Evolutionary conservation across 2,329 filamentous ascomycete species (phyloP).

Genomic region (Clarireedia hainanense): DNA sequence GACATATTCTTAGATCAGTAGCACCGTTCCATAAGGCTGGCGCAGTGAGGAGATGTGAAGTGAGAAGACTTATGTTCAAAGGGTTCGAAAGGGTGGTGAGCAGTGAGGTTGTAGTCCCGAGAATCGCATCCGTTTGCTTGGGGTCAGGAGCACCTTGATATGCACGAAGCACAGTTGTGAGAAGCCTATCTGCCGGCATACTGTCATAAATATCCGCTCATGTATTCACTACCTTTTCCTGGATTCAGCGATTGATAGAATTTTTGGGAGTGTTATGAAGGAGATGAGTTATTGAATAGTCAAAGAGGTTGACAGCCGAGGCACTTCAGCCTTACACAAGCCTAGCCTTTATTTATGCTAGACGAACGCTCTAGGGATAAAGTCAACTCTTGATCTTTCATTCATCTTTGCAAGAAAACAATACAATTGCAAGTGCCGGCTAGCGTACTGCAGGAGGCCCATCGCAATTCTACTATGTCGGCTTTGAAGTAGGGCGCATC

Average conservation of each 20-base stretch:
- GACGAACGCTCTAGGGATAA: too few relatives aligned
- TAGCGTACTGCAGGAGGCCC: too few relatives aligned
- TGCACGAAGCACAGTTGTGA: slow-evolving; percentile 27
- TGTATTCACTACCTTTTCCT: not conserved
- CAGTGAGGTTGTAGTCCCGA: slow-evolving; percentile 46
- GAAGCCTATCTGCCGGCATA: slow-evolving; percentile 29
- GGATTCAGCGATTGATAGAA: not conserved
- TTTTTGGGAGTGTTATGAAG: not conserved
- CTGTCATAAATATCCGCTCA: too few relatives aligned
- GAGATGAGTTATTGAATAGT: not conserved
- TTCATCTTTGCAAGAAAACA: too few relatives aligned
- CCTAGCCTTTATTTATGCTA: not conserved
- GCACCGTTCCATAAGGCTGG: slow-evolving; percentile 48
- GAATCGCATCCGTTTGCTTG: slow-evolving; percentile 23
- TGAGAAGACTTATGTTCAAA: slow-evolving; percentile 49
- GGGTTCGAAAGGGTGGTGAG: slow-evolving; percentile 51
- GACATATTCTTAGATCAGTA: slow-evolving; percentile 42
- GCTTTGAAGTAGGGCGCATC: slow-evolving; percentile 15
- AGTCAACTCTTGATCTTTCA: too few relatives aligned
- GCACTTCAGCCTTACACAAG: not conserved
- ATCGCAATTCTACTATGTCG: slow-evolving; percentile 7
- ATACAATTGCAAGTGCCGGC: too few relatives aligned
- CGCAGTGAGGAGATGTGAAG: slow-evolving; percentile 48
- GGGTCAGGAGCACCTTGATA: slow-evolving; percentile 24
- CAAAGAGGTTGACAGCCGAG: not conserved